Conservation (phyloP, 2,329 filamentous ascomycete species). For the Cercospora sp. region DNA sequence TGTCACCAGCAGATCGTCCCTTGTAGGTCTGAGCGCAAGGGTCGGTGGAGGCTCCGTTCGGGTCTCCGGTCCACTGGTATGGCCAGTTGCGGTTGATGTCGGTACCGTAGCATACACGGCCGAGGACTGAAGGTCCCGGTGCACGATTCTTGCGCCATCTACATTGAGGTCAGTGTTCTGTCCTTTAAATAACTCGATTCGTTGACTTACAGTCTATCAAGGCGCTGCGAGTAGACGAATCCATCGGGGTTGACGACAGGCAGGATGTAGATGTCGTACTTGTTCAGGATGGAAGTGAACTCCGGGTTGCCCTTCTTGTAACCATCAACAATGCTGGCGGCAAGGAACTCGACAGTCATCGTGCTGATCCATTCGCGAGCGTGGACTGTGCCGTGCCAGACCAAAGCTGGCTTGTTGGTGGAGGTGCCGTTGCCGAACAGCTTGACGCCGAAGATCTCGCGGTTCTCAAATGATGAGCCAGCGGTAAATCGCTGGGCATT, state of each 20-base stretch:
- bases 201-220: constrained; percentile 47
- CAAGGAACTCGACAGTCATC: constrained; percentile 32
- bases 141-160: constrained; percentile 63
- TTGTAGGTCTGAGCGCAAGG: constrained; percentile 55
- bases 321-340: constrained; percentile 30
- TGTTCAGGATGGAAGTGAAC: constrained; percentile 24
- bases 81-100: constrained; percentile 63
- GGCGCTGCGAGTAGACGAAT: constrained; percentile 60
- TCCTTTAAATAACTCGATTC: neutral
- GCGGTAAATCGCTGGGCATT: constrained; percentile 29
- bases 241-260: constrained; percentile 43
- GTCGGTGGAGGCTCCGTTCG: constrained; percentile 52
- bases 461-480: constrained; percentile 27
- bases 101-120: constrained; percentile 49
- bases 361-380: constrained; percentile 33
- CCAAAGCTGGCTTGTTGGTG: constrained; percentile 25
- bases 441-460: constrained; percentile 29
- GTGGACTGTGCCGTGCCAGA: constrained; percentile 30
- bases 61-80: constrained; percentile 50
- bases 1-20: constrained; percentile 43
- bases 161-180: neutral
- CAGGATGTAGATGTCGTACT: constrained; percentile 31
- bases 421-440: constrained; percentile 28
- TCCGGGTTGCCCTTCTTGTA: constrained; percentile 25
- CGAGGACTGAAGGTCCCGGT: constrained; percentile 24